A percentile compares a stretch with the other conserved stretches of the same genome.
These are phyloP conservation scores for Neurospora sp. DNA, from an alignment of 495 filamentous ascomycete genomes.

Conservation along the genomic window DNA sequence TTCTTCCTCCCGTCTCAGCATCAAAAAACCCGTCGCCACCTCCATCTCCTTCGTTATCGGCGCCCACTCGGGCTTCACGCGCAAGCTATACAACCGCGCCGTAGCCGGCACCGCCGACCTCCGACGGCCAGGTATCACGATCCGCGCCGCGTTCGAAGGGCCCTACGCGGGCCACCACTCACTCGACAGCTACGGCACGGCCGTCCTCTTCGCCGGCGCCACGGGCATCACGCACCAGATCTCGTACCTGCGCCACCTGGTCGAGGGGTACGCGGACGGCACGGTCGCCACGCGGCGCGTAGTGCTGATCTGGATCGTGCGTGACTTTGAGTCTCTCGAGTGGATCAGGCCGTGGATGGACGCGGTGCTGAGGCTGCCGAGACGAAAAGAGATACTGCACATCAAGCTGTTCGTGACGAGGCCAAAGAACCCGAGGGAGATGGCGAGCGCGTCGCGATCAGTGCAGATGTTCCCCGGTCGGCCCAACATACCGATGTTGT, in stretches of 20 bases:
- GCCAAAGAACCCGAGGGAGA: conserved; percentile 62
- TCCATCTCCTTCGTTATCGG: conserved; percentile 64
- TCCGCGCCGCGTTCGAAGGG: conserved; percentile 59
- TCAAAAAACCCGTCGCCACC: conserved; percentile 11
- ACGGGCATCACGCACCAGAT: conserved; percentile 93
- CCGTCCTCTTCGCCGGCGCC: conserved; percentile 82
- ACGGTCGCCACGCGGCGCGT: conserved; percentile 72
- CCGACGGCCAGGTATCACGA: conserved; percentile 9
- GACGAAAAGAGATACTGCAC: conserved; percentile 65
- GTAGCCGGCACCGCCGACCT: conserved; percentile 1
- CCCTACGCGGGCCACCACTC: conserved; percentile 77
- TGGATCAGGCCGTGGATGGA: conserved; percentile 96
- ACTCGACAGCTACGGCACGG: conserved; percentile 83
- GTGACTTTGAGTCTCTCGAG: conserved; percentile 75
- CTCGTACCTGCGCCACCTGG: conserved; percentile 73
- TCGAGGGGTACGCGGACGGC: conserved; percentile 60
- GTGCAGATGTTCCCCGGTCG: conserved; percentile 87
- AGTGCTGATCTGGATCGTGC: conserved; percentile 83
- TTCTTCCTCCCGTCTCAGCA: conserved; percentile 4
- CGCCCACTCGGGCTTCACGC: conserved; percentile 79
- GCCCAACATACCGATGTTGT: conserved; percentile 67
- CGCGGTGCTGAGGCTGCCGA: conserved; percentile 65
- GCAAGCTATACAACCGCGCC: conserved; percentile 56
- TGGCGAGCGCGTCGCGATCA: conserved; percentile 56
- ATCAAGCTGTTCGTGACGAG: conserved; percentile 84